Conservation (phyloP, 139 green algal species). For the Trebouxia sp. region DNA sequence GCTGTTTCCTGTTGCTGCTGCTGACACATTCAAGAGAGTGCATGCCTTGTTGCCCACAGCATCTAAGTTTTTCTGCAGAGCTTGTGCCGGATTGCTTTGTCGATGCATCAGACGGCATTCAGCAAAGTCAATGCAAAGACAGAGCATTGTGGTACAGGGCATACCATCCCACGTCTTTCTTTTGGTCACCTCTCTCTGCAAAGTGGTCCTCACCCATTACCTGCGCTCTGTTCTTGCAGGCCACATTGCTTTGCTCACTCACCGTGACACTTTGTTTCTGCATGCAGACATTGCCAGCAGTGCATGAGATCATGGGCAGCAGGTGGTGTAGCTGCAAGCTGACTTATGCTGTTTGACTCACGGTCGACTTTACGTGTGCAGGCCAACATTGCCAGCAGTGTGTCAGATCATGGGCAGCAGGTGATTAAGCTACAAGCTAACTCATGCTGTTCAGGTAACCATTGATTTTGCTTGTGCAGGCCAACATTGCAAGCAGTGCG, state of each 20-base stretch:
- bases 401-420: too few relatives aligned
- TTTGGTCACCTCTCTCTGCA: neutral
- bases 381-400: too few relatives aligned
- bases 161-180: too few relatives aligned
- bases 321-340: neutral
- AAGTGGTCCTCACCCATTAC: neutral
- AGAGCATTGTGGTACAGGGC: neutral
- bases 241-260: neutral
- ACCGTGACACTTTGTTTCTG: too few relatives aligned
- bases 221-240: neutral
- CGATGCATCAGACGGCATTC: neutral
- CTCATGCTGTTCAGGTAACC: neutral
- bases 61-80: neutral
- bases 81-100: neutral
- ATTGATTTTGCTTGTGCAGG: neutral
- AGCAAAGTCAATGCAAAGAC: neutral
- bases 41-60: neutral
- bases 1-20: neutral
- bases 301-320: neutral
- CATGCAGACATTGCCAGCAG: neutral
- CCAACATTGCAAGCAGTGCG: neutral
- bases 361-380: too few relatives aligned
- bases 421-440: neutral
- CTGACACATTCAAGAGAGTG: neutral
- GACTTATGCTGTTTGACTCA: neutral